These are phyloP conservation scores for Colletotrichum sp. DNA, from an alignment of 2,329 filamentous ascomycete species.

Conservation along the genomic window DNA sequence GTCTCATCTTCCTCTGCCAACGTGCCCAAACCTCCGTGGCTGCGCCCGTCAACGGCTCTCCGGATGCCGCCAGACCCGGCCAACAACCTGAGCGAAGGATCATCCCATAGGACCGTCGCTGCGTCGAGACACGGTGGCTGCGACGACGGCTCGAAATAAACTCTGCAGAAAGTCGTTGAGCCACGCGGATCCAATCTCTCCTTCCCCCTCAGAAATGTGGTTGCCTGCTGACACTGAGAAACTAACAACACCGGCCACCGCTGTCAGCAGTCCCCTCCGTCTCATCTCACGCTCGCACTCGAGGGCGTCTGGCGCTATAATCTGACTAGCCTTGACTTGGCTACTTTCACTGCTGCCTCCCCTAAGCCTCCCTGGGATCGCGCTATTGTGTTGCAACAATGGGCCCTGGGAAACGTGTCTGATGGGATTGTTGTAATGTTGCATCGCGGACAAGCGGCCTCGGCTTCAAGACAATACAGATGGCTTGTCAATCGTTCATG, in stretches of 20 bases:
- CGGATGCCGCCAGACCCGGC: neutral
- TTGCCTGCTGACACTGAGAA: neutral
- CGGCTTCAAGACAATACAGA: neutral
- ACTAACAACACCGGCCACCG: neutral
- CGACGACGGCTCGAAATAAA: slow-evolving; percentile 9
- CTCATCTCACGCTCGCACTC: neutral
- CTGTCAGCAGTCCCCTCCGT: neutral
- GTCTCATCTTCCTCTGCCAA: neutral
- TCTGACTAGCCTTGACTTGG: neutral
- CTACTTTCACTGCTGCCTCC: neutral
- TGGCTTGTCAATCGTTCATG: neutral
- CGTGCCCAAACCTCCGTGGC: neutral
- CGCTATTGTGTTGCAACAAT: neutral
- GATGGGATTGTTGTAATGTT: neutral
- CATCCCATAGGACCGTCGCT: neutral
- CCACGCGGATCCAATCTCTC: neutral
- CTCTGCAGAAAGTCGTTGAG: neutral
- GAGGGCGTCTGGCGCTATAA: neutral
- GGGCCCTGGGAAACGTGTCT: neutral
- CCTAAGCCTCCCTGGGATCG: neutral
- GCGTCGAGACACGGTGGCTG: neutral
- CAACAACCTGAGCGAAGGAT: neutral
- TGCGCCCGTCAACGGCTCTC: neutral
- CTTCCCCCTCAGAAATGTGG: neutral
- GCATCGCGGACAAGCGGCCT: neutral